A percentile compares a stretch with the other conserved stretches of the same genome.
Conservation (phyloP, 331 rosid genomes). For the Acacia pycnantha region DNA sequence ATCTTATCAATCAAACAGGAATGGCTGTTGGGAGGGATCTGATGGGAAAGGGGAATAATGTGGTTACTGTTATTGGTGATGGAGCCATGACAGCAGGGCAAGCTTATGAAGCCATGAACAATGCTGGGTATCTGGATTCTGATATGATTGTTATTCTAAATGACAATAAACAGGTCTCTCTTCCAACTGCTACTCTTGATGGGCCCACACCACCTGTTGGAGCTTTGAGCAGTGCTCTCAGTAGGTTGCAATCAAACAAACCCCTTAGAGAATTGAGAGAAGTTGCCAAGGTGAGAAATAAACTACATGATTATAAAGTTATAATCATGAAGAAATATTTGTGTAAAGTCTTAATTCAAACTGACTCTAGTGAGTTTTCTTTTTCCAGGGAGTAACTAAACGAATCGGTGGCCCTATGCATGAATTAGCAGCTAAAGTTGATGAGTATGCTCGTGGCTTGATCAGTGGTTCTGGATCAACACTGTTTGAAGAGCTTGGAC, state of each 20-base stretch:
- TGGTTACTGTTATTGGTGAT: constrained; percentile 77
- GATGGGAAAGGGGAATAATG: constrained; percentile 61
- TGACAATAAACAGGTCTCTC: constrained; percentile 87
- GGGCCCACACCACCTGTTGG: constrained; percentile 90
- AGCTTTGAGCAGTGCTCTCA: constrained; percentile 91
- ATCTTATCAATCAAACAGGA: constrained; percentile 50
- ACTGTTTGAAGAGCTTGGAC: constrained; percentile 73
- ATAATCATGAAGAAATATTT: constrained; percentile 5
- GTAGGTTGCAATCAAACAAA: constrained; percentile 77
- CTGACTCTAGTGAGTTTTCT: constrained; percentile 21
- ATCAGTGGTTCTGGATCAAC: constrained; percentile 71
- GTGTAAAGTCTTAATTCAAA: constrained; percentile 7
- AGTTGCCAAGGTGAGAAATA: constrained; percentile 73
- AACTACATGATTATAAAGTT: not conserved
- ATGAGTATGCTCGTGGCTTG: constrained; percentile 82
- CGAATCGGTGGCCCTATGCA: constrained; percentile 77
- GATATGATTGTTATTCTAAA: constrained; percentile 85
- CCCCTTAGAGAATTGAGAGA: constrained; percentile 88
- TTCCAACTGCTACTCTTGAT: constrained; percentile 86
- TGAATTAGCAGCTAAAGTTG: constrained; percentile 89
- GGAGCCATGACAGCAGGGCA: constrained; percentile 99
- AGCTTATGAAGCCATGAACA: constrained; percentile 99
- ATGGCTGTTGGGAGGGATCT: constrained; percentile 96
- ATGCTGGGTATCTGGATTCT: constrained; percentile 88
- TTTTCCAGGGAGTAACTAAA: constrained; percentile 72